Evolutionary conservation across 2,329 filamentous ascomycete species (phyloP).

Genomic region (Ophiostoma sp.): DNA sequence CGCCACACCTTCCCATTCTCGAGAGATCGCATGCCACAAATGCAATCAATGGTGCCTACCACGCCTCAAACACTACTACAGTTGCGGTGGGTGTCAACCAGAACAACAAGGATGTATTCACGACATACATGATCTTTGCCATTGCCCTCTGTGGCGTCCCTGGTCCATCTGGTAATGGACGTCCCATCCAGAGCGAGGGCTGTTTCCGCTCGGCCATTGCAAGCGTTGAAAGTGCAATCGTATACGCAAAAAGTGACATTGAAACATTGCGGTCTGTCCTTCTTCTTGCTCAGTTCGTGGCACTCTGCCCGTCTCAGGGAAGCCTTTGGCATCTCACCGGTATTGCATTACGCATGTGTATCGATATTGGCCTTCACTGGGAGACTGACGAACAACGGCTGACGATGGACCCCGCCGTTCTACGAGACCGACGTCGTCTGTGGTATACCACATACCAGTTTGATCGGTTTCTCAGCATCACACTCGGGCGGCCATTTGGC

Average conservation of each 20-base stretch:
- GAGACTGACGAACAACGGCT: neutral
- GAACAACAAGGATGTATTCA: neutral
- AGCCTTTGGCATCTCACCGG: neutral
- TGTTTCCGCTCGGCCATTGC: neutral
- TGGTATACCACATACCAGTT: neutral
- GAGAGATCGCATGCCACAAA: neutral
- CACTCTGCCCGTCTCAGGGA: neutral
- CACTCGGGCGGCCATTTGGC: neutral
- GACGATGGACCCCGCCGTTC: neutral
- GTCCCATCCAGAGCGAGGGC: neutral
- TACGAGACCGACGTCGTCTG: neutral
- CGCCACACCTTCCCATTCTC: neutral
- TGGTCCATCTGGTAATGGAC: neutral
- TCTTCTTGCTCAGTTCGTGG: neutral
- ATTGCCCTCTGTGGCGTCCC: neutral
- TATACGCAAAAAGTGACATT: neutral
- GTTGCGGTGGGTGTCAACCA: neutral
- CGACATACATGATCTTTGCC: neutral
- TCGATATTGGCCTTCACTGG: conserved; percentile 2
- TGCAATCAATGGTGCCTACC: neutral
- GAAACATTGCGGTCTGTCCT: neutral
- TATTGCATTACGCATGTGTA: neutral
- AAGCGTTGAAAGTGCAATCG: neutral
- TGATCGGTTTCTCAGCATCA: neutral
- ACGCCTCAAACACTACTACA: neutral